Conservation (phyloP, 2,329 filamentous ascomycete genomes). For the Fusarium sacchari region DNA sequence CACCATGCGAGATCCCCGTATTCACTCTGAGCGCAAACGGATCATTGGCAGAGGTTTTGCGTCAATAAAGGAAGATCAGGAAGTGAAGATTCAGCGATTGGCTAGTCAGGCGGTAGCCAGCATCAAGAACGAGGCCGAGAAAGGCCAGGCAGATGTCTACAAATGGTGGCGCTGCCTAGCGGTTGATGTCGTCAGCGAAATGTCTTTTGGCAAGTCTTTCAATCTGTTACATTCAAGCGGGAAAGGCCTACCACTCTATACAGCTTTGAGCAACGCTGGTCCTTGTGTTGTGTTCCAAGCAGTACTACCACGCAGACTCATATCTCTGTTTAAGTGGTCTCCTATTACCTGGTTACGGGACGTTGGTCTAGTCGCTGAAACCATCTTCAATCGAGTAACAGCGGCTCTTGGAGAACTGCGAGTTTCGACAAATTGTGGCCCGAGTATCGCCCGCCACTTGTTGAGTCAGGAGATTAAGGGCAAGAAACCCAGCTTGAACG, state of each 20-base stretch:
- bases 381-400: neutral
- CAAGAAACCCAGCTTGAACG: neutral
- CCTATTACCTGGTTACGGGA: neutral
- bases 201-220: slow-evolving; percentile 5
- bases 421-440: neutral
- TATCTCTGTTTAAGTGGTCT: neutral
- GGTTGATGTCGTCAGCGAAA: slow-evolving; percentile 7
- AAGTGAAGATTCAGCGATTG: neutral
- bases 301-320: neutral
- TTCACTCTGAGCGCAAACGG: slow-evolving; percentile 1
- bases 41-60: neutral
- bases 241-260: neutral
- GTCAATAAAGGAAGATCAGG: neutral
- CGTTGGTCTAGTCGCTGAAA: neutral
- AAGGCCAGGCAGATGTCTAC: neutral
- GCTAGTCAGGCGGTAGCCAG: neutral
- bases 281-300: slow-evolving; percentile 3
- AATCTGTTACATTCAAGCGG: neutral
- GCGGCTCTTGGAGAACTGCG: neutral
- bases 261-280: neutral
- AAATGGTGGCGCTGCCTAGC: slow-evolving; percentile 18
- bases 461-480: neutral
- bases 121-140: neutral
- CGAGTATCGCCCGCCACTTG: neutral
- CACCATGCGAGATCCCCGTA: slow-evolving; percentile 1